These are phyloP conservation scores for Arthrobotrys musiformis DNA, from an alignment of 2,329 filamentous ascomycete genomes.

Conservation along the genomic window DNA sequence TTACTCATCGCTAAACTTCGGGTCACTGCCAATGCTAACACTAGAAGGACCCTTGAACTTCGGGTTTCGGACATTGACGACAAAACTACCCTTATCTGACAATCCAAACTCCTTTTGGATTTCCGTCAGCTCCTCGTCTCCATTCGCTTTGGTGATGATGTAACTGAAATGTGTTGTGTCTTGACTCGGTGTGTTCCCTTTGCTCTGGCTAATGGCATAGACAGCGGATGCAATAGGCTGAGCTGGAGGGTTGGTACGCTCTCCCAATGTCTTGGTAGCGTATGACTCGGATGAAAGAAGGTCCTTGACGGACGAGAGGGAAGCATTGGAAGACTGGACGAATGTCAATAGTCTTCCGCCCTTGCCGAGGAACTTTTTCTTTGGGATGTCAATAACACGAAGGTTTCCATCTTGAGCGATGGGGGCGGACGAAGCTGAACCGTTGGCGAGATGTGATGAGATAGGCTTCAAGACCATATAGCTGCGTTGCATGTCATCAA, in stretches of 20 bases:
- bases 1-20: slow-evolving; percentile 77
- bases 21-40: slow-evolving; percentile 70
- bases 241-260: slow-evolving; percentile 69
- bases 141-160: slow-evolving; percentile 68
- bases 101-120: slow-evolving; percentile 81
- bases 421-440: slow-evolving; percentile 65
- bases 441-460: slow-evolving; percentile 62
- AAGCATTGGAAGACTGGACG: slow-evolving; percentile 77
- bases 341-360: slow-evolving; percentile 73
- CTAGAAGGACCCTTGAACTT: slow-evolving; percentile 73
- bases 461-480: slow-evolving; percentile 78
- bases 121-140: slow-evolving; percentile 69
- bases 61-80: slow-evolving; percentile 83
- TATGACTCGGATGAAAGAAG: slow-evolving; percentile 77
- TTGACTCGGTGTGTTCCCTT: slow-evolving; percentile 73
- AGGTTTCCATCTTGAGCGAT: slow-evolving; percentile 66
- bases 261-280: slow-evolving; percentile 77
- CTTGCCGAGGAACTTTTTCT: slow-evolving; percentile 77
- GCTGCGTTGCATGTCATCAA: slow-evolving; percentile 79
- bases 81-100: slow-evolving; percentile 76
- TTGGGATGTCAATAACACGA: slow-evolving; percentile 80
- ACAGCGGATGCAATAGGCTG: slow-evolving; percentile 84
- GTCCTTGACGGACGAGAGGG: slow-evolving; percentile 75
- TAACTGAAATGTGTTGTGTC: slow-evolving; percentile 80
- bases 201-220: slow-evolving; percentile 80